Base-by-base conservation (phyloP, 495 filamentous ascomycete species). In the Talaromyces stipitatus region DNA sequence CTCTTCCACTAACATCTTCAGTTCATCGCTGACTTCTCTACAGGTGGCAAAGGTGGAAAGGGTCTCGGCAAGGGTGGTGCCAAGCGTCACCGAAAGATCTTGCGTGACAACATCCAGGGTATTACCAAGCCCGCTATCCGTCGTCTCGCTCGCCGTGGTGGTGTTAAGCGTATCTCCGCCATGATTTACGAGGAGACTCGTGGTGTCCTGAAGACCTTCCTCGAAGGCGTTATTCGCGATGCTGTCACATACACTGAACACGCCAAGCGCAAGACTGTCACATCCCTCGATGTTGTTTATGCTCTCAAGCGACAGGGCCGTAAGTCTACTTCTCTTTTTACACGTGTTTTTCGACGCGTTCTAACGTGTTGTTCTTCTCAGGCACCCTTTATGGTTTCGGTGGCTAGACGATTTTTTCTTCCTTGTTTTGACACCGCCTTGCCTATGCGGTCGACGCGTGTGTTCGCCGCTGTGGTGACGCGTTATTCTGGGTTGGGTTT, bases 91-190 rank as follows among this genome's bases (percentile, higher is more conserved):
- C 87, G 94, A 69, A 98, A 97, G 89, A 97, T 98, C 79, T 85
- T 98, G 73, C 90, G 92, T 80, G 94, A 98, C 87, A 98, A 97
- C 88, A 85, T 88, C 73, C 85, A 85, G 81, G 94, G 94, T 83
- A 99, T 99, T 78, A 99, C 94, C 75, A 99, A 99, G 90, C 94
- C 94, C 74, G 94, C 94, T 72, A 99, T 99, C 82, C 91, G 94
- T 74, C 95, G 94, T 95, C 94, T 99, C 76, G 94, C 94, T 58
- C 91, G 92, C 75, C 91, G 92, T 90, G 92, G 92, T 79, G 92
- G 92, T 91, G 92, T 97, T 82, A 97, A 99, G 90, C 94, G 95
- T 97, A 99, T 99, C 81, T 97, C 95, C 70, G 67, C 75, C 75
- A 82, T 88, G 82, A 92, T 99, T 87, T 99, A 99, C 85, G 95